Base-by-base conservation (phyloP, 768 basidiomycete genomes). In the Hygrophorus russula region DNA sequence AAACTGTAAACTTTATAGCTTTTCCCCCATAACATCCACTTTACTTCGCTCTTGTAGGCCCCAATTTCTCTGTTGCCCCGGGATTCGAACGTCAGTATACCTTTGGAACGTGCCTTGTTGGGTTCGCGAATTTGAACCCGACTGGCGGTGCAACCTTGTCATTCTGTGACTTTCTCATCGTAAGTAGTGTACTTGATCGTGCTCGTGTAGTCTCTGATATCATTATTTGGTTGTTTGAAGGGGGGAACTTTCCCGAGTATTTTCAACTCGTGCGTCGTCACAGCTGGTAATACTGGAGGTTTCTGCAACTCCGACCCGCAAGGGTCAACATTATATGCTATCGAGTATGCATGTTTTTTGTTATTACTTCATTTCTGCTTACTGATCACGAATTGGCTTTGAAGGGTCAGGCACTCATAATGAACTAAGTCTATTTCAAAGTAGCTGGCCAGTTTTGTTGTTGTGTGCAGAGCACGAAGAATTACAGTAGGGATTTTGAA, bases 161-260 rank as follows among this genome's bases (percentile, higher is more conserved):
- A 2, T 43, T 12, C 37, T 48, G 46, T 28, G 36, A 48, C 36
- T 48, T 30, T 38, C 43, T 48, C 11, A 34, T 48, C 5, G 46
- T 48, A 17, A 18, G 46, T 33, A 15, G 31, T 19, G 14, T 46
- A 24, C 27, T 42, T 15, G 34, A 42, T 28, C 28, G 3, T 15
- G 17, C 9, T 12, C 38, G 13, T 24, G 18, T 31, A 30, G 6
- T 12, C 44, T 34, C 30, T 1, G 34, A 32, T 49, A 15, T 39
- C 31, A 34, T 48, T 29, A 13, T 14, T 36, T 36, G 35, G 14
- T 36, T 3, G 19, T 7, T 15, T 36, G 8, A 8, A 36, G 35
- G 35, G 35, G 7, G 35, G 35, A 36, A 14, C 9, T 36, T 13
- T 19, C 3, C 35, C 13, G 19, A 12, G 8, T 19, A 9, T 36